These are phyloP conservation scores for Ceratobasidium sp. DNA, from an alignment of 1,284 basidiomycete genomes.

Conservation along the genomic window DNA sequence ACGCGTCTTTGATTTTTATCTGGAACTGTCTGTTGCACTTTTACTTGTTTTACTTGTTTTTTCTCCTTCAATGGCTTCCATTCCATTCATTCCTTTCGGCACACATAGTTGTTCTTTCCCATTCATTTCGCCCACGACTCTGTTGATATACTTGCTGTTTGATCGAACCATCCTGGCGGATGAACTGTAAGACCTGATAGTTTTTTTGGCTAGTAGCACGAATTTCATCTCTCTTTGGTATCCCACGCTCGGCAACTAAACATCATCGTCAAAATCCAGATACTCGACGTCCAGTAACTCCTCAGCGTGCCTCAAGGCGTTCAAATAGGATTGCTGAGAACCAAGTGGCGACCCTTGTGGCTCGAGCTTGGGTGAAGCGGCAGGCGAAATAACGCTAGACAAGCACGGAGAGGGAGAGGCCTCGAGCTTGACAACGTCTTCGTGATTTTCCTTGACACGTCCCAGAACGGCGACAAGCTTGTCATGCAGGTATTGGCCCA, in stretches of 20 bases:
- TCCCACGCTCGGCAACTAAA: not conserved
- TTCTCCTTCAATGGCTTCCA: not conserved
- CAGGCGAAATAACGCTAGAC: not conserved
- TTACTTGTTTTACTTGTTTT: conserved; percentile 15
- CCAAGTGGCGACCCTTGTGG: conserved; percentile 1
- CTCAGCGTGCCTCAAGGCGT: not conserved
- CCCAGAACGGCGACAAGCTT: conserved; percentile 3
- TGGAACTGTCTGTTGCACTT: conserved; percentile 31
- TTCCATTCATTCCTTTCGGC: conserved; percentile 35
- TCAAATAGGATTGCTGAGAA: not conserved
- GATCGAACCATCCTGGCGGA: conserved; percentile 28
- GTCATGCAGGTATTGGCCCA: conserved; percentile 12
- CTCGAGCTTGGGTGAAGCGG: not conserved
- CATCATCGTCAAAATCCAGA: conserved; percentile 22
- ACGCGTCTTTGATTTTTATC: conserved; percentile 4
- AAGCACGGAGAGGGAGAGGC: not conserved
- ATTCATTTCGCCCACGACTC: not conserved
- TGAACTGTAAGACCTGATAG: conserved; percentile 39
- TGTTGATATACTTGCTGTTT: conserved; percentile 35
- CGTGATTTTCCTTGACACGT: not conserved
- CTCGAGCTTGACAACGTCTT: conserved; percentile 1
- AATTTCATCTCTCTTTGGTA: conserved; percentile 8
- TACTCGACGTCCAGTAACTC: conserved; percentile 4
- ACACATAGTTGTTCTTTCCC: not conserved
- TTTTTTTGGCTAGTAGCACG: conserved; percentile 36